These are phyloP conservation scores for Gonapodya prolifera DNA, from an alignment of 192 early-diverging fungal genomes.

Conservation along the genomic window DNA sequence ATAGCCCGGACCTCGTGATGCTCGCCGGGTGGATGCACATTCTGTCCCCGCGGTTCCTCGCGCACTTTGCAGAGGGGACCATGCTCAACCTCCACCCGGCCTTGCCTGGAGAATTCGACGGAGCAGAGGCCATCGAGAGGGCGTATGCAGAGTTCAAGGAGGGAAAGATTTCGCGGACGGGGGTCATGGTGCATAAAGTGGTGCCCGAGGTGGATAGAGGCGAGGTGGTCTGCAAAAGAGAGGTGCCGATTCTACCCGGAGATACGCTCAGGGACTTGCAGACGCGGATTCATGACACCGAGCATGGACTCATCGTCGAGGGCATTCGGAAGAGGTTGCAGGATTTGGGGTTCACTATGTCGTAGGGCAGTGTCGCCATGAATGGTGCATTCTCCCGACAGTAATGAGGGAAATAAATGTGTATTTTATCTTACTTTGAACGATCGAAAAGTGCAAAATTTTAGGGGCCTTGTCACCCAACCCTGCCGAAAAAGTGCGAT, in stretches of 20 bases:
- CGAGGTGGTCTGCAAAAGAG: constrained; percentile 65
- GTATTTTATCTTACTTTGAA: too few species aligned
- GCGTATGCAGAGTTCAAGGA: constrained; percentile 78
- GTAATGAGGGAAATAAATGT: too few species aligned
- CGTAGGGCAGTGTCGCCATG: too few species aligned
- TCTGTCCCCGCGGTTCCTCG: constrained; percentile 71
- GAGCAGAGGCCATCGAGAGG: constrained; percentile 89
- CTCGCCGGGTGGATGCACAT: constrained; percentile 99
- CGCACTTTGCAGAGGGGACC: constrained; percentile 44
- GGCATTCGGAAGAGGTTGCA: constrained; percentile 45
- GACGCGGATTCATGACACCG: constrained; percentile 72
- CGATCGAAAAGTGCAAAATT: too few species aligned
- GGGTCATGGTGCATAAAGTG: constrained; percentile 88
- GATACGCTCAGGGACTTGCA: constrained; percentile 78
- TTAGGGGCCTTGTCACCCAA: too few species aligned
- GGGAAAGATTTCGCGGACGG: constrained; percentile 59
- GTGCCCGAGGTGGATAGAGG: constrained; percentile 94
- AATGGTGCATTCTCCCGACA: too few species aligned
- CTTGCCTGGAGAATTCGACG: constrained; percentile 90
- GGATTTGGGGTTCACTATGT: too few species aligned
- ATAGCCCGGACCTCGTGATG: constrained; percentile 69
- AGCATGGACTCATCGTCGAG: constrained; percentile 79
- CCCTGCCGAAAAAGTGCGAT: too few species aligned
- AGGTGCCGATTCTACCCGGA: constrained; percentile 58
- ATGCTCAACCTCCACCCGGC: constrained; percentile 97